A percentile compares a stretch with the other conserved stretches of the same genome.
These are phyloP conservation scores for Chytriomyces sp. DNA, from an alignment of 192 early-diverging fungal species.

Conservation along the genomic window DNA sequence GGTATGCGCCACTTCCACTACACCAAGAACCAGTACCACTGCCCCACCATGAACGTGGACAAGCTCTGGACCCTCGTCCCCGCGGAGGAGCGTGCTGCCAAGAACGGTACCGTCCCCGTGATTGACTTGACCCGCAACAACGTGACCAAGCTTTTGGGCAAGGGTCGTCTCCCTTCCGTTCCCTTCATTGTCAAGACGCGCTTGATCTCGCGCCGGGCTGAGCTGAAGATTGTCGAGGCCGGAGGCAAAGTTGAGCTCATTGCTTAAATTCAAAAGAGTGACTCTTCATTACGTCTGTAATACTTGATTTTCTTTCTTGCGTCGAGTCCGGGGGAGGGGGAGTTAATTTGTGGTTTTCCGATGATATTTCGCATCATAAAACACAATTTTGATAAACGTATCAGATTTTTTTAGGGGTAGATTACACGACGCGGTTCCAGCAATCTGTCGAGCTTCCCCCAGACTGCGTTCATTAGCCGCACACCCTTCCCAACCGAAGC, in stretches of 20 bases:
- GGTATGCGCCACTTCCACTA: conserved; percentile 99
- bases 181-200: conserved; percentile 97
- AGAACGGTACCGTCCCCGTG: conserved; percentile 86
- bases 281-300: too few relatives aligned
- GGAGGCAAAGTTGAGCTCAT: conserved; percentile 77
- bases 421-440: too few relatives aligned
- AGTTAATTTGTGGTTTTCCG: too few relatives aligned
- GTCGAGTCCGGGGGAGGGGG: too few relatives aligned
- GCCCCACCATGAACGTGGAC: conserved; percentile 91
- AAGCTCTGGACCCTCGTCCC: conserved; percentile 90
- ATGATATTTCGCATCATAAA: too few relatives aligned
- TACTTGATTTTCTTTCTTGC: too few relatives aligned
- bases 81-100: conserved; percentile 82
- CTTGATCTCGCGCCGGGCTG: conserved; percentile 87
- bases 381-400: too few relatives aligned
- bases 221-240: conserved; percentile 98
- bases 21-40: conserved; percentile 86
- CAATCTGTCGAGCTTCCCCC: too few relatives aligned
- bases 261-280: conserved; percentile 54
- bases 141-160: conserved; percentile 95
- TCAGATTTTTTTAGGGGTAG: too few relatives aligned
- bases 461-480: too few relatives aligned
- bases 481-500: too few relatives aligned
- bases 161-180: conserved; percentile 83
- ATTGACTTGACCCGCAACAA: conserved; percentile 84